A percentile compares a stretch with the other conserved stretches of the same genome.
These are phyloP conservation scores for Dioscorea cayenensis DNA, from an alignment of 116 monocot genomes.

Conservation along the genomic window DNA sequence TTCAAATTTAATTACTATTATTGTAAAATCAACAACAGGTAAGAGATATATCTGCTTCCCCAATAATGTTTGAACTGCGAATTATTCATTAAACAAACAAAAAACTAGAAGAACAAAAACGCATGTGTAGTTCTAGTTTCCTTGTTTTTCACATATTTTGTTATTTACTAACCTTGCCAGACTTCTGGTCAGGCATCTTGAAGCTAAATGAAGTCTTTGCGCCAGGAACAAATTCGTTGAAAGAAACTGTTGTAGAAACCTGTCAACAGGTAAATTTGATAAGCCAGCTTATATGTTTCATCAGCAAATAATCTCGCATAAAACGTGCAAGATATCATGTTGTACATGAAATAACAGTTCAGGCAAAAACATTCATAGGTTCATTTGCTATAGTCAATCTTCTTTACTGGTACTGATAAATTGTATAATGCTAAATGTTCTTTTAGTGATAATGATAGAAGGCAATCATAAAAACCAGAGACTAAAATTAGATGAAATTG, in stretches of 20 bases:
- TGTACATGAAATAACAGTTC: neutral
- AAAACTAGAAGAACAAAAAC: neutral
- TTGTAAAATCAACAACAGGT: no score
- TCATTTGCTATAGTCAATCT: neutral
- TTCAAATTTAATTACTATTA: no score
- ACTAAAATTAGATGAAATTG: neutral
- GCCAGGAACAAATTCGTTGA: constrained; percentile 41
- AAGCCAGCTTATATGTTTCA: neutral
- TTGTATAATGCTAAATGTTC: neutral
- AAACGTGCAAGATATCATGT: neutral
- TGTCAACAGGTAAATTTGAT: constrained; percentile 9
- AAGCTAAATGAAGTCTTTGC: constrained; percentile 54
- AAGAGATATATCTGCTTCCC: no score
- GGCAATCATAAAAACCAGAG: neutral
- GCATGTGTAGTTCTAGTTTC: neutral
- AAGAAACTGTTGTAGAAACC: constrained; percentile 55
- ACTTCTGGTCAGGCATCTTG: constrained; percentile 68
- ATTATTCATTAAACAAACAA: no score
- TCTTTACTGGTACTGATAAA: neutral
- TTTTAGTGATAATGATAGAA: neutral
- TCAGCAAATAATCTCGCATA: neutral
- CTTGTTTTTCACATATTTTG: neutral
- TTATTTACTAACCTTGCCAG: constrained; percentile 48
- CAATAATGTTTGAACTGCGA: no score
- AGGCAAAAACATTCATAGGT: neutral